phyloP scores from a whole-genome alignment of 2,329 filamentous ascomycete species.

The Sporothrix schenckii region DNA sequence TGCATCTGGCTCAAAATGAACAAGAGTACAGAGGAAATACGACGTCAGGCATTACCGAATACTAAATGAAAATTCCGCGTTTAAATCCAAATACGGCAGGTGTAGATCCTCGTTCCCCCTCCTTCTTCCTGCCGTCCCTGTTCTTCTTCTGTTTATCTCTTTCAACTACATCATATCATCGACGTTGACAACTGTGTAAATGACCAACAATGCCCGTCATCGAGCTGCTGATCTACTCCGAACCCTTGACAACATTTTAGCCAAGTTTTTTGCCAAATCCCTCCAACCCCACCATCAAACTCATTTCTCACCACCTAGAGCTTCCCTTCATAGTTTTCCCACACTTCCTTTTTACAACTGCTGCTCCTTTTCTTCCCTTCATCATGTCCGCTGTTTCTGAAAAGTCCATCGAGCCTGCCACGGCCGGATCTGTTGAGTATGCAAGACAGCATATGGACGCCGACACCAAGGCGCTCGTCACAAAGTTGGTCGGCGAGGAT shows the following conservation, averaged over 20 bases:
- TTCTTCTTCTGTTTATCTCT: no score
- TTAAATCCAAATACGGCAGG: not conserved
- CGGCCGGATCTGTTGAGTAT: not conserved
- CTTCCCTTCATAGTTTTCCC: not conserved
- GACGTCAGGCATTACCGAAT: not conserved
- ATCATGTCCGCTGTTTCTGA: not conserved
- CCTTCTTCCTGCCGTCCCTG: no score
- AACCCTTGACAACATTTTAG: not conserved
- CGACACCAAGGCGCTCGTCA: not conserved
- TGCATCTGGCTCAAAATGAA: not conserved
- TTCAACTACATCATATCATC: no score
- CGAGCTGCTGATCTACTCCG: not conserved
- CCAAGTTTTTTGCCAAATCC: slow-evolving; percentile 2
- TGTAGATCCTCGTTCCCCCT: no score
- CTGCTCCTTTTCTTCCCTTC: not conserved
- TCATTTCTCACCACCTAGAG: not conserved
- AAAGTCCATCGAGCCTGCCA: not conserved
- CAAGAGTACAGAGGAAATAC: no score
- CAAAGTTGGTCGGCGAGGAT: not conserved
- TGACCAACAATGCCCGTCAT: no score
- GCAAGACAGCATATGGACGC: not conserved
- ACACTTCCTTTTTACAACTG: not conserved
- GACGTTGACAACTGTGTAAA: no score
- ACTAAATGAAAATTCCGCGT: not conserved
- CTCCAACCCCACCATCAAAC: not conserved